Evolutionary conservation across 495 filamentous ascomycete species (phyloP).

Genomic region (Antarctomyces pellizariae): DNA sequence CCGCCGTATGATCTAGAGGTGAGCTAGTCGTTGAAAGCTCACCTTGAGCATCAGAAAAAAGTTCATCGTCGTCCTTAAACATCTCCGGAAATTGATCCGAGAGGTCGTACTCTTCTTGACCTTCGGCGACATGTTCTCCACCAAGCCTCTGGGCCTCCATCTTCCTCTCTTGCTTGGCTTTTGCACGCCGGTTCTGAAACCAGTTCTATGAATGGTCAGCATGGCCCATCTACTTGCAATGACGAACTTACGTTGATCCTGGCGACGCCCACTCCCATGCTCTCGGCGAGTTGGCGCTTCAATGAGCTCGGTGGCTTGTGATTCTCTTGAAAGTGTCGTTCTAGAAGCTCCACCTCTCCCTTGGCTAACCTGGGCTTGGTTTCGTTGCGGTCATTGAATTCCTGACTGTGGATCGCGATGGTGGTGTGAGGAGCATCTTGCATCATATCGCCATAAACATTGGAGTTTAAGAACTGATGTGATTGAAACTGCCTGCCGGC

Average conservation of each 20-base stretch:
- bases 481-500: too few species aligned
- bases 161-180: slow-evolving; percentile 12
- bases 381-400: too few species aligned
- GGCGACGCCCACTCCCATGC: slow-evolving; percentile 47
- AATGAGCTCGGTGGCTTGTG: slow-evolving; percentile 55
- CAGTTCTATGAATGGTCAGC: slow-evolving; percentile 41
- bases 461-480: too few species aligned
- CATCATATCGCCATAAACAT: too few species aligned
- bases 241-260: slow-evolving; percentile 47
- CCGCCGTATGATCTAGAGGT: too few species aligned
- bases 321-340: slow-evolving; percentile 50
- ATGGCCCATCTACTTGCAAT: too few species aligned
- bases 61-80: neutral
- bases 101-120: slow-evolving; percentile 10
- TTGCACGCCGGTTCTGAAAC: slow-evolving; percentile 62
- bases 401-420: too few species aligned
- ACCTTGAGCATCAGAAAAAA: too few species aligned
- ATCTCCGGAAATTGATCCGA: slow-evolving; percentile 1
- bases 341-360: slow-evolving; percentile 58
- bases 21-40: too few species aligned
- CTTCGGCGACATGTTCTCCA: too few species aligned
- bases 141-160: slow-evolving; percentile 2
- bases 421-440: too few species aligned
- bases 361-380: slow-evolving; percentile 50
- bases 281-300: slow-evolving; percentile 50